Conservation (phyloP, 192 early-diverging fungal genomes). For the Coemansia sp. region DNA sequence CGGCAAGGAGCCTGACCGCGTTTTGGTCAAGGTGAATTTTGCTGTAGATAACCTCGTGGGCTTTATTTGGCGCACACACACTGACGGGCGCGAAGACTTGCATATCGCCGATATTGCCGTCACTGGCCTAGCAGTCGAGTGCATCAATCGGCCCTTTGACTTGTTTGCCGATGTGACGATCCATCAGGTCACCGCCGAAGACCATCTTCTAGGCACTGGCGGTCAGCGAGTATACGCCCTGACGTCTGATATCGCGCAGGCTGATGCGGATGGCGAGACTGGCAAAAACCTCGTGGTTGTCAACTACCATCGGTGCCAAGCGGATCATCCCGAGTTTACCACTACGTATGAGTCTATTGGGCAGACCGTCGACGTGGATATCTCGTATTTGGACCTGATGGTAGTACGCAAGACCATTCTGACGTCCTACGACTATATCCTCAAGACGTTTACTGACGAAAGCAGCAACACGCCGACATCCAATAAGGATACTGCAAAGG, state of each 20-base stretch:
- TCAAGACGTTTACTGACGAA: slow-evolving; percentile 69
- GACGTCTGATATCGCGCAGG: slow-evolving; percentile 55
- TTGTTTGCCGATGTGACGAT: slow-evolving; percentile 72
- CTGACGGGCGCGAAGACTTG: slow-evolving; percentile 42
- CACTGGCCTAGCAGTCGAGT: slow-evolving; percentile 68
- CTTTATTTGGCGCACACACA: slow-evolving; percentile 53
- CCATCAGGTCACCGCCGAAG: slow-evolving; percentile 76
- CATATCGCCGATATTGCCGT: slow-evolving; percentile 60
- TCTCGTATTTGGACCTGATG: slow-evolving; percentile 78
- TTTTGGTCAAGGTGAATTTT: slow-evolving; percentile 48
- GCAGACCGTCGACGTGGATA: slow-evolving; percentile 78
- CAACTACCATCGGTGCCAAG: slow-evolving; percentile 72
- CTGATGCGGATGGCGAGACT: slow-evolving; percentile 50
- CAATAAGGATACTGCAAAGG: background rate
- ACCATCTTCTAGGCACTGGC: slow-evolving; percentile 48
- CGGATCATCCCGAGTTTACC: slow-evolving; percentile 70
- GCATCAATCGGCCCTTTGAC: slow-evolving; percentile 67
- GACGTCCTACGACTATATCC: slow-evolving; percentile 80
- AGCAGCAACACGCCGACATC: slow-evolving; percentile 19
- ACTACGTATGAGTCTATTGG: slow-evolving; percentile 76
- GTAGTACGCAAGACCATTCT: slow-evolving; percentile 84
- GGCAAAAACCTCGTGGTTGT: slow-evolving; percentile 70
- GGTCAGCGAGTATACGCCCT: slow-evolving; percentile 41
- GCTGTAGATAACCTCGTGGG: slow-evolving; percentile 54
- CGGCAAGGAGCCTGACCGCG: slow-evolving; percentile 52